Evolutionary conservation across 371 early-diverging fungal genomes (phyloP).

Genomic region (Parasitella parasitica): DNA sequence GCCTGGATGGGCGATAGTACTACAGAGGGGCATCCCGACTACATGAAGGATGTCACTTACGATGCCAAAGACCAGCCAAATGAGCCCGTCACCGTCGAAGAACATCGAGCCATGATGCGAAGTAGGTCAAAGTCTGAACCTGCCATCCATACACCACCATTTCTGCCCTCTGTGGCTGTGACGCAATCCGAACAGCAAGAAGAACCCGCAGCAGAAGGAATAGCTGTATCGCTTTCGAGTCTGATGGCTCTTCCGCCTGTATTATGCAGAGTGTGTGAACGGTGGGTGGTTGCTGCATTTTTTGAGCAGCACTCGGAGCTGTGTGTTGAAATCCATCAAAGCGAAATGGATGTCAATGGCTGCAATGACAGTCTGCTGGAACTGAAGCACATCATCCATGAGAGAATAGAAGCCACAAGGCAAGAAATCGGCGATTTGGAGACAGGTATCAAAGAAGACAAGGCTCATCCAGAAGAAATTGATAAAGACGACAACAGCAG

Average conservation of each 20-base stretch:
- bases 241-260: slow-evolving; percentile 46
- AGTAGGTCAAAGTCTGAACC: slow-evolving; percentile 37
- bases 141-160: slow-evolving; percentile 17
- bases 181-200: neutral
- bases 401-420: slow-evolving; percentile 41
- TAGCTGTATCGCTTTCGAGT: slow-evolving; percentile 14
- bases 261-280: slow-evolving; percentile 83
- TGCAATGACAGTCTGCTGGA: slow-evolving; percentile 74
- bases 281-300: slow-evolving; percentile 68
- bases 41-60: neutral
- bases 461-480: neutral
- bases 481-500: slow-evolving; percentile 6
- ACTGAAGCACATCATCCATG: slow-evolving; percentile 49
- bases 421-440: slow-evolving; percentile 11
- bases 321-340: slow-evolving; percentile 78
- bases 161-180: slow-evolving; percentile 1
- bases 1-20: neutral
- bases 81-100: neutral
- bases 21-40: neutral
- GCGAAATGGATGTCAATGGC: slow-evolving; percentile 73
- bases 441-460: neutral
- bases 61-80: neutral
- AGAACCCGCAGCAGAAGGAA: neutral
- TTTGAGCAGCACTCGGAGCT: slow-evolving; percentile 77
- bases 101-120: slow-evolving; percentile 10